Base-by-base conservation (phyloP, 2,329 filamentous ascomycete species). In the Monosporascus sp. region DNA sequence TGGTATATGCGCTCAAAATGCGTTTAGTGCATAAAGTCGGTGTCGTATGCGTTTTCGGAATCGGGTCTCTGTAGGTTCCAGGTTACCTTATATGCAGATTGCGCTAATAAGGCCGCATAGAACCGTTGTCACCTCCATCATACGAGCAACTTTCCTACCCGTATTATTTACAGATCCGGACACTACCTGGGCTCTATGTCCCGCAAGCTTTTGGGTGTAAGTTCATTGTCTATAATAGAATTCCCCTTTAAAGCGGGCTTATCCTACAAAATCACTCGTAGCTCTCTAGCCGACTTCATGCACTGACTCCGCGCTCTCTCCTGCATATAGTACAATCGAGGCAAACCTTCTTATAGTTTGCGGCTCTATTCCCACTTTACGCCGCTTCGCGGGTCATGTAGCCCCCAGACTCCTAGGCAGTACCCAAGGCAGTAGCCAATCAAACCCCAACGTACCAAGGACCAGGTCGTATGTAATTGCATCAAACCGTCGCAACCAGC, bases 21-120 rank as follows among this genome's bases (percentile, higher is more conserved):
- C 70, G 72, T 1, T 60, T 50, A 47, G 69, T 68, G 44, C 72
- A 75, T 51, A 75, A 73, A 55, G 49, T 71, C 25, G 70, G 63
- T 3, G 57, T 74, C 7, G 59, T 63, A 1, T 55, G 66, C 14
- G 70, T 74, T 41, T 71, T 76, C 47, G 69, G 65, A 18, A 58
- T 75, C 14, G 73, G 72, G 51, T 64, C 70, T 22, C 67, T 72
- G 66, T 62, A 44, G 48, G 59, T 55, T 38, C 3, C 24, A 22
- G 24, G 15, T 31, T 27, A 14, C 14, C 22, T n/a, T 15, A 18
- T 35, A 37, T 4, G 5, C 11, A 15, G 37, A 50, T 25, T 9
- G 11, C 11, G 18, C n/a, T 37, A n/a, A 22, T 18, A 22, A 20
- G 17, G 20, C 39, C 2, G 2, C 20, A 20, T 3, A n/a, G 55